phyloP scores from a whole-genome alignment of 116 monocot genomes.

The Cymodocea nodosa region DNA sequence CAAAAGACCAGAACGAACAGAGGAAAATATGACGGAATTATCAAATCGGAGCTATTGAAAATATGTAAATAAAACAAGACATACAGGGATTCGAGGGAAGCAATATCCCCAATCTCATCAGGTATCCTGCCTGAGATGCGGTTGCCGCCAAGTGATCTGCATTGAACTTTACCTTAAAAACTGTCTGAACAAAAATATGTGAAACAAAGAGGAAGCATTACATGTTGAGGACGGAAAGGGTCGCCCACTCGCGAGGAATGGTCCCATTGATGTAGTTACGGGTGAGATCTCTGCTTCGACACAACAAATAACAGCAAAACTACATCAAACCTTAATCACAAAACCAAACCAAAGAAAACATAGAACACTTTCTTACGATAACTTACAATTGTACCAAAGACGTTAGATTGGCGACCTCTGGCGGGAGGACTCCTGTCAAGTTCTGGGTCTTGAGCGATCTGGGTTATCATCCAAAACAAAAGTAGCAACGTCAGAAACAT shows the following conservation, averaged over 20 bases:
- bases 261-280: conserved; percentile 48
- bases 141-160: conserved; percentile 14
- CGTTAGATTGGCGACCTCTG: conserved; percentile 34
- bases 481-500: too few species aligned
- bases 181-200: neutral
- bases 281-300: conserved; percentile 30
- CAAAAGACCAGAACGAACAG: neutral
- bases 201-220: conserved; percentile 9
- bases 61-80: neutral
- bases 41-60: neutral
- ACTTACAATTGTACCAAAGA: conserved; percentile 27
- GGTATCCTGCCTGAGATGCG: conserved; percentile 7
- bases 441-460: conserved; percentile 28
- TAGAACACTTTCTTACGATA: neutral
- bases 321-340: neutral
- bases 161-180: neutral
- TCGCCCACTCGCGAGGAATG: conserved; percentile 36
- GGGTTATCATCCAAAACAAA: neutral
- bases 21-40: too few species aligned
- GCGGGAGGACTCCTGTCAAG: conserved; percentile 32
- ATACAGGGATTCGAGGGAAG: conserved; percentile 16
- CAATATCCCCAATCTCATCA: conserved; percentile 14
- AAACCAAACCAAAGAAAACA: neutral
- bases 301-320: neutral
- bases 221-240: conserved; percentile 30